Conservation (phyloP, 148 eudicot species). For the Fallopia convolvulus region DNA sequence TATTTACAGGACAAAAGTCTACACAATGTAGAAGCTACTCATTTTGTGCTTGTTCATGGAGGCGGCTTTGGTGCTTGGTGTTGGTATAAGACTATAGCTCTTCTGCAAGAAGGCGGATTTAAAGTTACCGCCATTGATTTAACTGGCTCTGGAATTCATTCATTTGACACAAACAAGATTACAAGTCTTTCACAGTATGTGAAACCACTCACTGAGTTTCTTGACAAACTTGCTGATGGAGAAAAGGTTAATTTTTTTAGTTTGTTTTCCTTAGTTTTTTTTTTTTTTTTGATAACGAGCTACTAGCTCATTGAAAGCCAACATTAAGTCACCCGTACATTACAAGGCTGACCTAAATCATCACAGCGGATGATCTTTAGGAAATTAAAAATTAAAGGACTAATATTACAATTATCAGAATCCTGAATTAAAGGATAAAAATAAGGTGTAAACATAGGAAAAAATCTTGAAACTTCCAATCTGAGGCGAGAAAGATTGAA, state of each 20-base stretch:
- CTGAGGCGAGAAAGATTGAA: no score
- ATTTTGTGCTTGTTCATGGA: slow-evolving; percentile 90
- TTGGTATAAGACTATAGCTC: slow-evolving; percentile 93
- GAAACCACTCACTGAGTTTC: slow-evolving; percentile 67
- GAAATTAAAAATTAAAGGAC: no score
- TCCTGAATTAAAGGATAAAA: no score
- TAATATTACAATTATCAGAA: no score
- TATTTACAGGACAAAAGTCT: slow-evolving; percentile 50
- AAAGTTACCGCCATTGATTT: slow-evolving; percentile 81
- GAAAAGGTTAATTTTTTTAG: slow-evolving; percentile 51
- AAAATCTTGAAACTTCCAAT: no score
- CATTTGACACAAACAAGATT: slow-evolving; percentile 62
- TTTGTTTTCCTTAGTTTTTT: background rate
- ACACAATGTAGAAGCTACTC: slow-evolving; percentile 50
- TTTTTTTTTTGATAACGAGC: no score
- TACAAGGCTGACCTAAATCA: no score
- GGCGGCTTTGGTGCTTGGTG: slow-evolving; percentile 99
- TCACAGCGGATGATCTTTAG: no score
- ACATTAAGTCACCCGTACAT: no score
- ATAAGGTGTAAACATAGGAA: no score
- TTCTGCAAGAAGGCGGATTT: slow-evolving; percentile 73
- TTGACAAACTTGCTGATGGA: slow-evolving; percentile 61
- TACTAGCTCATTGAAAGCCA: no score
- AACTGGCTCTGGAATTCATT: slow-evolving; percentile 86
- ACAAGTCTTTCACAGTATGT: slow-evolving; percentile 73